Evolutionary conservation across 345 rosid species (phyloP), one percentile per base, ranked within the genome.

Genomic region (Anacardium occidentale): DNA sequence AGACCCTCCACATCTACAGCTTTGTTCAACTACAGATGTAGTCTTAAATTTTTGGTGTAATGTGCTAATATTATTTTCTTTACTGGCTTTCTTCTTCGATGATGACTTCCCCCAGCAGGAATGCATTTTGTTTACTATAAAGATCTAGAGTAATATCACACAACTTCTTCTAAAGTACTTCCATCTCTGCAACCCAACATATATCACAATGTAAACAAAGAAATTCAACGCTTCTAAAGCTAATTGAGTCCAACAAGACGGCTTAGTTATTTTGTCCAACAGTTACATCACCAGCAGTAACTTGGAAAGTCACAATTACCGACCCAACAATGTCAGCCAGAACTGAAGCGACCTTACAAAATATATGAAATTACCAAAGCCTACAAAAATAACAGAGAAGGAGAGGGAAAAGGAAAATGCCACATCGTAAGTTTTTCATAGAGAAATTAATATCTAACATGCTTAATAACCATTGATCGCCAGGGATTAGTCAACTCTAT

Each of bases 101-200:
- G 88, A 84, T 51, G 89, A 83, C 74, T 82, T 85, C 60, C 78
- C 78, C 84, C 86, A 87, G 89, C 87, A 83, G 68, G 88, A 77
- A 80, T 80, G 91, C 91, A 87, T 87, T 68, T 74, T 81, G 65
- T 58, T 55, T 47, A 50, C 51, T 65, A 61, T 69, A 21, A 40
- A 57, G 32, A 29, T 25, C 50, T 66, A 29, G 45, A 50, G 54
- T 25, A 65, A 40, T 51, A 48, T 34, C 26, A 68, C 57, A 21
- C 22, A 69, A 75, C 5, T 64, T 78, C 53, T 48, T 21, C 77
- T 74, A 76, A 51, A 24, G 55, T 8, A 61, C 24, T 53, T 32
- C 26, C 64, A 75, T 73, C 69, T 51, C 47, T 56, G 62, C 59
- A 62, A 15, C 37, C 64, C 21, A 71, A 62, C 67, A 21, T 42